These are phyloP conservation scores for Telfairia occidentalis DNA, from an alignment of 331 rosid species.

Conservation along the genomic window DNA sequence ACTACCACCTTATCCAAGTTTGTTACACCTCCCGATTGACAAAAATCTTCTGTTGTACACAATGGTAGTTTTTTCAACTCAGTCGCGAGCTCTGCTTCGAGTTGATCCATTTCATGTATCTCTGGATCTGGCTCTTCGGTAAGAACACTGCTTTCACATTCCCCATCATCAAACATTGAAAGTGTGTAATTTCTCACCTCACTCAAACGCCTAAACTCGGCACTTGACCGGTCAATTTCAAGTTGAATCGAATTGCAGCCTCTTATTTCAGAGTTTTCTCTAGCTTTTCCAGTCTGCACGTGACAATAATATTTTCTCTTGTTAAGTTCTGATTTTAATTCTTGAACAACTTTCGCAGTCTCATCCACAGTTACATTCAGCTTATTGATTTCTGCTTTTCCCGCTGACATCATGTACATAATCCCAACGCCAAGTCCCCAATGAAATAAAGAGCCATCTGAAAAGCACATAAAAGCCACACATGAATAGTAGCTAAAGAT, in stretches of 20 bases:
- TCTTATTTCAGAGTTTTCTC: constrained; percentile 8
- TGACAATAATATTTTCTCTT: constrained; percentile 33
- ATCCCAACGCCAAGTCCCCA: constrained; percentile 66
- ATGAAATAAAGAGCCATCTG: constrained; percentile 40
- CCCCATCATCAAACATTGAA: constrained; percentile 28
- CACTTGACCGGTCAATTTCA: constrained; percentile 16
- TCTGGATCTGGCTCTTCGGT: constrained; percentile 43
- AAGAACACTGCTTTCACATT: constrained; percentile 50
- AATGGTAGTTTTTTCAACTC: constrained; percentile 55
- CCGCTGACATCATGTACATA: constrained; percentile 55
- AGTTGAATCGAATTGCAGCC: constrained; percentile 16
- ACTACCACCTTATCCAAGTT: constrained; percentile 34
- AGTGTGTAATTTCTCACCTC: constrained; percentile 15
- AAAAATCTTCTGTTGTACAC: constrained; percentile 25
- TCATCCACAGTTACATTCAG: constrained; percentile 36
- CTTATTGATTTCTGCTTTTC: constrained; percentile 42
- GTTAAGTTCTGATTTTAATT: constrained; percentile 39
- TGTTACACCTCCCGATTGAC: constrained; percentile 16
- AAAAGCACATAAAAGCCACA: constrained; percentile 6
- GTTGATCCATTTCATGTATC: constrained; percentile 41
- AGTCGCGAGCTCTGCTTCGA: constrained; percentile 58
- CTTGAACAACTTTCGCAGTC: constrained; percentile 42
- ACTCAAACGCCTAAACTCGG: constrained; percentile 15
- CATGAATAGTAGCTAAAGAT: background rate
- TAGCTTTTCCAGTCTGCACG: constrained; percentile 16